Conservation (phyloP, 2,329 filamentous ascomycete genomes). For the Sclerotinia spermophila region DNA sequence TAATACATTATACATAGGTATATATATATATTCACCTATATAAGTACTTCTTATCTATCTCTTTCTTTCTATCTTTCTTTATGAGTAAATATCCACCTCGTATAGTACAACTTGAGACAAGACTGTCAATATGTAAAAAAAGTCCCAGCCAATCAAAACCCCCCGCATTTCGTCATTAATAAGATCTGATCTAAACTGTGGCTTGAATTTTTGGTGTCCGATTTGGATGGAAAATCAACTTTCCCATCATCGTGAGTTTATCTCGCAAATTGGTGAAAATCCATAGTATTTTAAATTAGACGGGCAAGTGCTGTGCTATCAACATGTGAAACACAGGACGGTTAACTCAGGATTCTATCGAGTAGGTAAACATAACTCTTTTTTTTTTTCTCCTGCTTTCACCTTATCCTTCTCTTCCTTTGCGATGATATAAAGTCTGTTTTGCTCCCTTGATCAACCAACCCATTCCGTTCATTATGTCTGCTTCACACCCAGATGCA, state of each 20-base stretch:
- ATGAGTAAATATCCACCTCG: too few species aligned
- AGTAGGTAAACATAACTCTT: not conserved
- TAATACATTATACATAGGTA: too few species aligned
- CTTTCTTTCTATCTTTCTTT: too few species aligned
- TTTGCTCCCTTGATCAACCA: not conserved
- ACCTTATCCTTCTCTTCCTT: not conserved
- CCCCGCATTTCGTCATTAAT: not conserved
- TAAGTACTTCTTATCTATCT: too few species aligned
- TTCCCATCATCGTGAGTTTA: conserved; percentile 11
- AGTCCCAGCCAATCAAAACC: not conserved
- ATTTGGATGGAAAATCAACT: conserved; percentile 6
- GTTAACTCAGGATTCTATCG: not conserved
- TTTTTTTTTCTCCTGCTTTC: not conserved
- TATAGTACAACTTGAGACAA: too few species aligned
- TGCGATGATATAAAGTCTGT: not conserved
- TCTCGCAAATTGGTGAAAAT: conserved; percentile 21
- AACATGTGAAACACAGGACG: not conserved
- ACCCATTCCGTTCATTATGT: not conserved
- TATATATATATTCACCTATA: too few species aligned
- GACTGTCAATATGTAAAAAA: not conserved
- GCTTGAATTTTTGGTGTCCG: not conserved
- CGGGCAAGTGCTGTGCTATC: not conserved
- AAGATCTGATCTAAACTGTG: too few species aligned
- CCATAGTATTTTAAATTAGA: not conserved
- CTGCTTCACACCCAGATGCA: conserved; percentile 25